These are phyloP conservation scores for Neurospora intermedia DNA, from an alignment of 495 filamentous ascomycete species.

Conservation along the genomic window DNA sequence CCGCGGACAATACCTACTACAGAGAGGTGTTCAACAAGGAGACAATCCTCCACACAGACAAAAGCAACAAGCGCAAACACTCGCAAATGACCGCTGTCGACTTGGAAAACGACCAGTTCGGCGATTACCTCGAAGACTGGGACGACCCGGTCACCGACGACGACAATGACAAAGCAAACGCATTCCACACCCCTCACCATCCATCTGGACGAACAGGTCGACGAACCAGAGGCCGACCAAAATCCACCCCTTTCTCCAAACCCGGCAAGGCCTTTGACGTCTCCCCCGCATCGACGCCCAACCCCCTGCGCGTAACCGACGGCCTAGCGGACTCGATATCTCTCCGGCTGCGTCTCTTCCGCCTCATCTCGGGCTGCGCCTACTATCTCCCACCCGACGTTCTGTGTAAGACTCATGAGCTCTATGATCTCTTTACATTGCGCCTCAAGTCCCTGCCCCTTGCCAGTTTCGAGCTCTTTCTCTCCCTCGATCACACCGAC, in stretches of 20 bases:
- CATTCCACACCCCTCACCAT: neutral
- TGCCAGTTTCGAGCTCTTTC: slow-evolving; percentile 59
- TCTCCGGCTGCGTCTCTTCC: slow-evolving; percentile 55
- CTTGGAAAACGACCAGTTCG: slow-evolving; percentile 35
- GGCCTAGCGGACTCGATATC: slow-evolving; percentile 48
- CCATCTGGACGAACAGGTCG: neutral
- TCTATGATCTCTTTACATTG: slow-evolving; percentile 59
- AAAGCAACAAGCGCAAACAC: slow-evolving; percentile 42
- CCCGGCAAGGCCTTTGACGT: neutral
- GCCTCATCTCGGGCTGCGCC: slow-evolving; percentile 17
- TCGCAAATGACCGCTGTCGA: slow-evolving; percentile 28
- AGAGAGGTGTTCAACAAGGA: slow-evolving; percentile 41
- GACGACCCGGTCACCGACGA: slow-evolving; percentile 10
- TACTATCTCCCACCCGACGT: slow-evolving; percentile 15
- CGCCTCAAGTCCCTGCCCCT: slow-evolving; percentile 56
- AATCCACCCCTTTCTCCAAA: neutral
- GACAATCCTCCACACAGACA: slow-evolving; percentile 21
- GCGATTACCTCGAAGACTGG: slow-evolving; percentile 31
- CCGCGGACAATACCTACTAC: slow-evolving; percentile 26
- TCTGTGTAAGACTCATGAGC: slow-evolving; percentile 44
- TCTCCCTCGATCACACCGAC: slow-evolving; percentile 18
- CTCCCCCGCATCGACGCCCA: neutral
- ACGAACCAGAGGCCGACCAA: neutral
- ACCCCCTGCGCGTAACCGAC: slow-evolving; percentile 9
- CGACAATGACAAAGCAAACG: neutral